phyloP scores from a whole-genome alignment of 176 grass and related monocot genomes.

The Typha latifolia region DNA sequence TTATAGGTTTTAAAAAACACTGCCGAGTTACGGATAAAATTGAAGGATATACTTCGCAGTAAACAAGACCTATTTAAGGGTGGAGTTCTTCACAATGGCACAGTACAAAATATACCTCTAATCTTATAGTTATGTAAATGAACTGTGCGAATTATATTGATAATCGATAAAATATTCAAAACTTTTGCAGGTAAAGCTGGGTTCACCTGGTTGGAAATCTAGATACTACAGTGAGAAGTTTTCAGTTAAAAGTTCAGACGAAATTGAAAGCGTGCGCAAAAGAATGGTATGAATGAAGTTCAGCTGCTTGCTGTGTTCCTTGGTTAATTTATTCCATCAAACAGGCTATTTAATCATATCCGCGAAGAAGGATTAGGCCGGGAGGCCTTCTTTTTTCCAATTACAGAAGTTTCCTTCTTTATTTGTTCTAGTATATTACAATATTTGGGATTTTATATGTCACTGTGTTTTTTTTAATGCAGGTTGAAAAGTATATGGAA shows the following conservation, averaged over 20 bases:
- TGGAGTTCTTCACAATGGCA: constrained; percentile 20
- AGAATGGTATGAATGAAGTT: constrained; percentile 18
- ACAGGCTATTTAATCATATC: not conserved
- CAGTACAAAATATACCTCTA: constrained; percentile 16
- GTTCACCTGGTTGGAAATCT: constrained; percentile 37
- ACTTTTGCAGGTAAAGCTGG: constrained; percentile 34
- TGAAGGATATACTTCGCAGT: constrained; percentile 32
- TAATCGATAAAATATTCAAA: not conserved
- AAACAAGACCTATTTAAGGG: constrained; percentile 33
- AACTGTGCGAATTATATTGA: too few species aligned
- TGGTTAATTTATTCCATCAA: constrained; percentile 13
- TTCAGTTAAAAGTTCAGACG: constrained; percentile 17
- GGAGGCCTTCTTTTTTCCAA: too few species aligned
- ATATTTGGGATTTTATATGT: not conserved
- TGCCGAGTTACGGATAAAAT: constrained; percentile 13
- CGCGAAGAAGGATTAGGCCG: too few species aligned
- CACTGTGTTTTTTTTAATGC: constrained; percentile 5
- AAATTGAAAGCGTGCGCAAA: constrained; percentile 16
- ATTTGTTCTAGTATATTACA: not conserved
- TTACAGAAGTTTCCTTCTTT: not conserved
- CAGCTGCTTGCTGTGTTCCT: not conserved
- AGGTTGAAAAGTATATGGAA: constrained; percentile 60
- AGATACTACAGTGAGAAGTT: constrained; percentile 53
- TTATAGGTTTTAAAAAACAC: constrained; percentile 34
- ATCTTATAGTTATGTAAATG: not conserved